phyloP scores from a whole-genome alignment of 129 eudicot genomes.

The Saposhnikovia divaricata region DNA sequence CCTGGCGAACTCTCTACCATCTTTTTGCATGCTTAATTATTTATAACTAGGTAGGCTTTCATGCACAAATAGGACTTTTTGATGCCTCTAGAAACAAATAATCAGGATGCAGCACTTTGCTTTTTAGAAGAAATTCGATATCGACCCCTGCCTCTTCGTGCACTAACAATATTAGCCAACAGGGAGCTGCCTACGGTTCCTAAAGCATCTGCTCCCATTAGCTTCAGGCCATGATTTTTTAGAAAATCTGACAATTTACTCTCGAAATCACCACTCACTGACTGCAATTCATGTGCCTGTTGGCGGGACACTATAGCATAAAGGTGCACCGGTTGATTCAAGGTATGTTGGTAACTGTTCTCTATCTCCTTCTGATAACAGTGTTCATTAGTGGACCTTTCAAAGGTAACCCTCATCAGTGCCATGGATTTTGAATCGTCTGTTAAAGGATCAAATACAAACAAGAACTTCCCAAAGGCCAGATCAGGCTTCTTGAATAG shows the following conservation, averaged over 20 bases:
- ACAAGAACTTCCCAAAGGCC: conserved; percentile 41
- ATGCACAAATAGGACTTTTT: conserved; percentile 11
- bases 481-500: conserved; percentile 74
- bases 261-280: conserved; percentile 35
- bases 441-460: conserved; percentile 56
- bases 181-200: conserved; percentile 39
- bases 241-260: conserved; percentile 37
- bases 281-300: conserved; percentile 65
- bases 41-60: not conserved
- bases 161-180: conserved; percentile 33
- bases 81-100: not conserved
- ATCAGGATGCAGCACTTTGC: conserved; percentile 17
- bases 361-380: conserved; percentile 14
- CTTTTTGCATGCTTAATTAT: not conserved
- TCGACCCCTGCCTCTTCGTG: conserved; percentile 63
- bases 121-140: conserved; percentile 28
- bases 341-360: conserved; percentile 17
- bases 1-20: conserved; percentile 5
- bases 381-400: conserved; percentile 23
- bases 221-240: conserved; percentile 56
- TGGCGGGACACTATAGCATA: conserved; percentile 58
- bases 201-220: conserved; percentile 59
- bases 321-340: conserved; percentile 43
- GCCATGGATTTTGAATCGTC: conserved; percentile 55
- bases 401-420: conserved; percentile 51